Conservation (phyloP, 2,329 filamentous ascomycete species). For the Alternaria conjuncta region DNA sequence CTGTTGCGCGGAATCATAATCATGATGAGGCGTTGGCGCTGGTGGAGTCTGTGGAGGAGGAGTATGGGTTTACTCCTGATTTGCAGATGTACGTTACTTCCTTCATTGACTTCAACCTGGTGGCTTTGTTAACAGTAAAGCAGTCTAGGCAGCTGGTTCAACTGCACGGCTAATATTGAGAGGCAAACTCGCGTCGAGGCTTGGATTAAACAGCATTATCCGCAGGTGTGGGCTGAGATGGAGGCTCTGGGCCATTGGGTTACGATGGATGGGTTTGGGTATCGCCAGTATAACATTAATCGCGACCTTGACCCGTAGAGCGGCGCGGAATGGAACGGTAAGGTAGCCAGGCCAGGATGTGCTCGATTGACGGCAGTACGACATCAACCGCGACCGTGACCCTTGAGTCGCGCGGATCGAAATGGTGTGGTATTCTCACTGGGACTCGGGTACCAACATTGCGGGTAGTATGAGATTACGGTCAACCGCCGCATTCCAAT, state of each 20-base stretch:
- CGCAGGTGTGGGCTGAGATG: conserved; percentile 72
- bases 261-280: conserved; percentile 46
- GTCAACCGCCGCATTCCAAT: neutral
- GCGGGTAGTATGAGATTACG: neutral
- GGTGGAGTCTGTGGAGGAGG: conserved; percentile 70
- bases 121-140: conserved; percentile 16
- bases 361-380: too few species aligned
- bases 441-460: neutral
- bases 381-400: too few species aligned
- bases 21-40: conserved; percentile 71
- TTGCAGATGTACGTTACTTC: conserved; percentile 68
- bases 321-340: neutral
- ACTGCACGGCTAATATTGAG: conserved; percentile 69
- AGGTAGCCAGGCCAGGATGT: too few species aligned
- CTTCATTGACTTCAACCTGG: too few species aligned
- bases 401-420: too few species aligned
- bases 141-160: conserved; percentile 78
- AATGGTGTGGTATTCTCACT: too few species aligned
- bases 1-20: conserved; percentile 74
- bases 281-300: conserved; percentile 44
- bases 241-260: conserved; percentile 57
- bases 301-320: conserved; percentile 43
- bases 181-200: conserved; percentile 73
- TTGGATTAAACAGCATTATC: conserved; percentile 75
- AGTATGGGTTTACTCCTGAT: conserved; percentile 72